A percentile compares a stretch with the other conserved stretches of the same genome.
phyloP scores from a whole-genome alignment of 305 asterid species.

The Fraxinus latifolia region DNA sequence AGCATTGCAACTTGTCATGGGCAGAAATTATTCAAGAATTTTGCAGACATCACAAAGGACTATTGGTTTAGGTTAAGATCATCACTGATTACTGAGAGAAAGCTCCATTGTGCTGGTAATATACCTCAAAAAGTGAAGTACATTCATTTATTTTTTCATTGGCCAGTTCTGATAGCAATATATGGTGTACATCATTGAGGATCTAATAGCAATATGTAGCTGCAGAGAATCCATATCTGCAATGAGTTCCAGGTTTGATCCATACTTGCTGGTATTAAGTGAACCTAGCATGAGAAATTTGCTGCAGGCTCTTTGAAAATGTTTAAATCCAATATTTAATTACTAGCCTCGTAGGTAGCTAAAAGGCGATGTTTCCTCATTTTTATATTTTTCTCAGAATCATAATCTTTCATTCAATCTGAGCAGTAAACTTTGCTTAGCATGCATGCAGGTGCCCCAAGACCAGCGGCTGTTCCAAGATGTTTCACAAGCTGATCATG shows the following conservation, averaged over 20 bases:
- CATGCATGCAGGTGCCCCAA: conserved; percentile 81
- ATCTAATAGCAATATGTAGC: neutral
- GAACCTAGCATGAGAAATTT: neutral
- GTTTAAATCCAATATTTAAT: neutral
- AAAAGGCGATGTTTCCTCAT: neutral
- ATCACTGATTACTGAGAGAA: conserved; percentile 43
- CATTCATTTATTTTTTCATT: conserved; percentile 5
- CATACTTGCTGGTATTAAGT: neutral
- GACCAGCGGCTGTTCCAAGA: conserved; percentile 50
- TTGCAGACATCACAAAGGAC: conserved; percentile 74
- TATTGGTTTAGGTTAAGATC: conserved; percentile 65
- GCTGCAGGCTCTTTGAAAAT: neutral
- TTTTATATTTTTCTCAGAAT: neutral
- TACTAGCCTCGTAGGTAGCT: neutral
- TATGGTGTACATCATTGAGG: neutral
- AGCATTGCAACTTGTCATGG: conserved; percentile 86
- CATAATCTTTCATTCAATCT: conserved; percentile 46
- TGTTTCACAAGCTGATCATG: conserved; percentile 39
- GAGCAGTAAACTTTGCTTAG: conserved; percentile 91
- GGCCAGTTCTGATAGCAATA: neutral
- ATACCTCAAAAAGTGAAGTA: conserved; percentile 28
- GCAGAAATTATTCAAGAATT: conserved; percentile 76
- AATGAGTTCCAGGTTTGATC: neutral
- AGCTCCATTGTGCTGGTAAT: conserved; percentile 59
- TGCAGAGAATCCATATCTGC: neutral